Evolutionary conservation across 2,329 filamentous ascomycete species (phyloP), one percentile per base, ranked within the genome.

Genomic region (Dendrostoma leiphaemia): DNA sequence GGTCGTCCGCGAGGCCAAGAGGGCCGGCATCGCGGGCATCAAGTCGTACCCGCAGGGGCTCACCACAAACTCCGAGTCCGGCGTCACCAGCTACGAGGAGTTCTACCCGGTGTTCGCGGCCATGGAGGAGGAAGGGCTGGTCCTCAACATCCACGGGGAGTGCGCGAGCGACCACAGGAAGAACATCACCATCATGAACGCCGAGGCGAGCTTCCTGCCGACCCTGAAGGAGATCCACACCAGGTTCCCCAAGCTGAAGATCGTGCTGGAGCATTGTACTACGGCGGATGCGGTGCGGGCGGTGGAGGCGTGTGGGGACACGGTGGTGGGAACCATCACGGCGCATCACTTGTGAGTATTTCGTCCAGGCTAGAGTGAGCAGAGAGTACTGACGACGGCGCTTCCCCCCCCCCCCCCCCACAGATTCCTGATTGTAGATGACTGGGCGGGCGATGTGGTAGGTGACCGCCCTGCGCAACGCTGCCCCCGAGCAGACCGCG

Each of bases 141-240:
- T 71, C 17, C 65, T 71, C 38, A 97, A 97, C 73, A 77, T 97
- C n/a, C 92, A 97, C 69, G 93, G 92, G 61, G 93, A 97, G 72
- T 83, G 87, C n/a, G 86, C 74, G 6, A 69, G 67, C 26, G 67
- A 69, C 50, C 64, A 65, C 12, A 62, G 60, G 3, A 65, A 68
- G 45, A 67, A 72, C 38, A 74, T 81, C 56, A 83, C 80, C 0
- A 78, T 83, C 28, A 73, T 90, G 59, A 89, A 87, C 63, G 87
- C 86, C 19, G 89, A 92, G 70, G 80, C 84, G 58, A 78, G 77
- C 2, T 97, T 97, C 73, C 77, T 97, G 8, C 92, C 92, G 0
- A 93, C 87, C 0, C 77, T 97, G 31, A 76, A 82, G 59, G 80
- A 81, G 17, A 80, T 97, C 2, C 90, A 96, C 65, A 71, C 79